These are phyloP conservation scores for Arthroderma sp. DNA, from an alignment of 2,329 filamentous ascomycete genomes.

Conservation along the genomic window DNA sequence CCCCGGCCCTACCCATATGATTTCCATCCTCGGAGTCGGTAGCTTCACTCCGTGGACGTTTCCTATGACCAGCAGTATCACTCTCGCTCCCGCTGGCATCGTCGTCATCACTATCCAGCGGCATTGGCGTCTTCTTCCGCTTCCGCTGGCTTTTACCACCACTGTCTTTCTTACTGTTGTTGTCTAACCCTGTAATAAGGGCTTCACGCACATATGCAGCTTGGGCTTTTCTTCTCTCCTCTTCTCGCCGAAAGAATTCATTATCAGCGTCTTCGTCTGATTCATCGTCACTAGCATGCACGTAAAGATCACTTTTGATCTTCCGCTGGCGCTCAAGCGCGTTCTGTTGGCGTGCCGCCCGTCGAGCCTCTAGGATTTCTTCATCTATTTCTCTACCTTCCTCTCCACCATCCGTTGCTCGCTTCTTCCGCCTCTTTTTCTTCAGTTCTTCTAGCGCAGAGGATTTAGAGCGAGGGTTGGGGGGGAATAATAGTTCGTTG, in stretches of 20 bases:
- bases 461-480: slow-evolving; percentile 33
- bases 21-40: neutral
- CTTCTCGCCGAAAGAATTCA: slow-evolving; percentile 68
- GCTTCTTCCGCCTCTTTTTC: slow-evolving; percentile 47
- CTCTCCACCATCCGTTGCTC: slow-evolving; percentile 30
- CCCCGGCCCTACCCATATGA: slow-evolving; percentile 10
- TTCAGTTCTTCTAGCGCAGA: slow-evolving; percentile 46
- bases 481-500: slow-evolving; percentile 53
- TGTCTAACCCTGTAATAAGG: slow-evolving; percentile 27
- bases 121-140: slow-evolving; percentile 1
- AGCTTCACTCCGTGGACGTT: slow-evolving; percentile 1
- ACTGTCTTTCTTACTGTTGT: slow-evolving; percentile 11
- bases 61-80: neutral
- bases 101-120: slow-evolving; percentile 6
- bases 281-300: slow-evolving; percentile 78
- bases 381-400: slow-evolving; percentile 48
- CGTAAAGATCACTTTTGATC: slow-evolving; percentile 73
- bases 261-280: slow-evolving; percentile 61
- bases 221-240: slow-evolving; percentile 48
- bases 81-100: neutral
- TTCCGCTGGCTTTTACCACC: slow-evolving; percentile 4
- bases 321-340: slow-evolving; percentile 64
- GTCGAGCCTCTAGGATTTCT: slow-evolving; percentile 45
- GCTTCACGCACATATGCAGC: slow-evolving; percentile 37
- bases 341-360: slow-evolving; percentile 48